phyloP scores from a whole-genome alignment of 1,284 basidiomycete genomes.

The Chondrostereum purpureum region DNA sequence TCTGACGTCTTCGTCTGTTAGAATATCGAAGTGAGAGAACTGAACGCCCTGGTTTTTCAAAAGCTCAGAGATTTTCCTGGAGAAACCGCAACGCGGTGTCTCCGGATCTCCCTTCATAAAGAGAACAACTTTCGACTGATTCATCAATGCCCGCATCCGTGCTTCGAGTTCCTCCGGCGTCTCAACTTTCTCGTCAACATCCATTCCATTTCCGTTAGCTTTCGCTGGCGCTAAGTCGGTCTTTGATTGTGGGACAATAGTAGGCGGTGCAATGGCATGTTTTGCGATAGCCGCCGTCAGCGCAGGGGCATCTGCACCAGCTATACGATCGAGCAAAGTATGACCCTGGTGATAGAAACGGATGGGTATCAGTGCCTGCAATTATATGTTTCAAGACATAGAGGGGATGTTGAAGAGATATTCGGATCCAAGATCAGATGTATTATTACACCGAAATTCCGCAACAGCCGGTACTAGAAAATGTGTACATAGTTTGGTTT shows the following conservation, averaged over 20 bases:
- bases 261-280: slow-evolving; percentile 33
- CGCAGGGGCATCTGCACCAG: slow-evolving; percentile 74
- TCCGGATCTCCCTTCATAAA: slow-evolving; percentile 97
- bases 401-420: no score
- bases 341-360: slow-evolving; percentile 78
- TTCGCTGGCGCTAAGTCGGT: slow-evolving; percentile 32
- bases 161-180: slow-evolving; percentile 58
- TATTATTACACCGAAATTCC: no score
- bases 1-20: slow-evolving; percentile 67
- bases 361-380: no score
- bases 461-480: slow-evolving; percentile 3
- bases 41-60: slow-evolving; percentile 78
- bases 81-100: slow-evolving; percentile 89
- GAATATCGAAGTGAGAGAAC: slow-evolving; percentile 83
- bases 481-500: not conserved
- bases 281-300: slow-evolving; percentile 63
- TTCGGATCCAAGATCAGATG: no score
- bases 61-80: slow-evolving; percentile 79
- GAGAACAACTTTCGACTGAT: slow-evolving; percentile 69
- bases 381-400: not conserved
- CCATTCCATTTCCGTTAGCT: slow-evolving; percentile 17
- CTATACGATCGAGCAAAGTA: slow-evolving; percentile 74
- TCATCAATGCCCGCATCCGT: slow-evolving; percentile 67
- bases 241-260: slow-evolving; percentile 33
- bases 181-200: slow-evolving; percentile 34